Base-by-base conservation (phyloP, 1,139 yeast species). In the Geotrichum citri-aurantii region DNA sequence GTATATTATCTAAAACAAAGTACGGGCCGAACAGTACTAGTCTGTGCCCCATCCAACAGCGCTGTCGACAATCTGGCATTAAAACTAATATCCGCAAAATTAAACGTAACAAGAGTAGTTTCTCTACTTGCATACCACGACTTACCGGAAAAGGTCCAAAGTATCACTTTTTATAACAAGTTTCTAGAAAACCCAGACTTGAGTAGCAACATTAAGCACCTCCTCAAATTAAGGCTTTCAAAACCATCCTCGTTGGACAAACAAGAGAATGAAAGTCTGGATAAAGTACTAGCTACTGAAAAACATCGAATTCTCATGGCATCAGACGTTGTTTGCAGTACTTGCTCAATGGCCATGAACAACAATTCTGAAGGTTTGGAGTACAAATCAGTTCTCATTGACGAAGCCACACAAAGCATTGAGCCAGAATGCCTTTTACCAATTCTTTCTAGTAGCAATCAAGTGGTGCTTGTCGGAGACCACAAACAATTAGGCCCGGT, bases 401-500 rank as follows among this genome's bases (percentile, higher is more conserved):
- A 93, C 77, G 99, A 93, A 72, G 99, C 99, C 1, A 95, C 98
- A 68, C 99, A 93, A 71, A 88, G 96, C 82, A 93, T 95, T 50
- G 99, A 93, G 70, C 72, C 93, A 51, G 89, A 97, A 10, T 89
- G 96, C 0, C 80, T 95, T 29, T 92, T 93, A 66, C 99, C 99
- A 0, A 77, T 93, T 64, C 79, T 96, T 68, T 93, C 92, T 71
- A 98, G 98, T 1, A 88, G 96, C 67, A 84, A 80, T 62, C 83
- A 85, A 59, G 91, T 98, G 75, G 86, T 93, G 54, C 88, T 93
- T 96, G 99, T 93, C 57, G 99, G 99, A 68, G 99, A 93, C 76
- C 99, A 99, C 1, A 91, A 93, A 70, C 99, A 93, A 75, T 79
- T 93, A 62, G 99, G 99, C 0, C 99, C 99, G 0, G 93, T 99